Evolutionary conservation across 768 basidiomycete species (phyloP).

Genomic region (Suillus tomentosus): DNA sequence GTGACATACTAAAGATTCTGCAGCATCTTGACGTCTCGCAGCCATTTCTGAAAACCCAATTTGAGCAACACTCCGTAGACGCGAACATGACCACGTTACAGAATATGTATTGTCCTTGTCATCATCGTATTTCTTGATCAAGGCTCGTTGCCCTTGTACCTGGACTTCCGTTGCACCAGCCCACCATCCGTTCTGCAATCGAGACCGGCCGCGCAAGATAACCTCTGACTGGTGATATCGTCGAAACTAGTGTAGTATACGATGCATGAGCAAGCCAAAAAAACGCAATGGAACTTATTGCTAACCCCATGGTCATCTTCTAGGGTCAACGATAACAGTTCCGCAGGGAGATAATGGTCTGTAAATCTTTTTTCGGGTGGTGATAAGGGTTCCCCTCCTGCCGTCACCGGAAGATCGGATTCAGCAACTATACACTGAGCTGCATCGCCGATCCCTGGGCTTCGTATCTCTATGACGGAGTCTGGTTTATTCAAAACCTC

Average conservation of each 20-base stretch:
- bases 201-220: conserved; percentile 36
- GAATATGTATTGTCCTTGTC: conserved; percentile 32
- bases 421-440: not conserved
- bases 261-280: conserved; percentile 5
- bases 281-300: not conserved
- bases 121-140: conserved; percentile 49
- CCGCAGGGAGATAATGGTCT: conserved; percentile 26
- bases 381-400: conserved; percentile 23
- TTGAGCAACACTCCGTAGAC: not conserved
- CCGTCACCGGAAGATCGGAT: conserved; percentile 9
- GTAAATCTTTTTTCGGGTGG: conserved; percentile 16
- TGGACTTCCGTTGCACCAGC: conserved; percentile 42
- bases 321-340: conserved; percentile 23
- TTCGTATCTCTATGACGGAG: conserved; percentile 2
- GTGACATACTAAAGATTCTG: conserved; percentile 49
- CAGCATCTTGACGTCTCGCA: conserved; percentile 50
- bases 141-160: conserved; percentile 39
- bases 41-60: conserved; percentile 41
- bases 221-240: conserved; percentile 55
- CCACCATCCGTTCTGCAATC: conserved; percentile 51
- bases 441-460: conserved; percentile 7
- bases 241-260: conserved; percentile 38
- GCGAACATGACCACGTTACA: conserved; percentile 22
- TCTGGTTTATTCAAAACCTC: conserved; percentile 5
- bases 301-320: conserved; percentile 39